A percentile compares a stretch with the other conserved stretches of the same genome.
These are phyloP conservation scores for Candida namnaoensis DNA, from an alignment of 805 yeast species.

Conservation along the genomic window DNA sequence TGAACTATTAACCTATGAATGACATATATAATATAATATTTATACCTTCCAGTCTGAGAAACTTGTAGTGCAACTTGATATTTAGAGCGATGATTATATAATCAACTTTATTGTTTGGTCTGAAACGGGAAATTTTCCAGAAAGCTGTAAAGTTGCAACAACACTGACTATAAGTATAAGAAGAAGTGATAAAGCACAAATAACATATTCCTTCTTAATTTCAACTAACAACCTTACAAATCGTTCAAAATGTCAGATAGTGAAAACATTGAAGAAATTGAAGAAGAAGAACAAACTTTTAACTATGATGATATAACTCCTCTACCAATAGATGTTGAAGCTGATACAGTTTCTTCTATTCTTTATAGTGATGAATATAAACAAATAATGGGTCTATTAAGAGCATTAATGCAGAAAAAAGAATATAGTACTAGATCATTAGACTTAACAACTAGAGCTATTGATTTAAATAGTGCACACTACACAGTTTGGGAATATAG, in stretches of 20 bases:
- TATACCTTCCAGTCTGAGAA: too few relatives aligned
- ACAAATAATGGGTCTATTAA: constrained; percentile 47
- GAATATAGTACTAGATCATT: constrained; percentile 71
- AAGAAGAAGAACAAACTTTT: not conserved
- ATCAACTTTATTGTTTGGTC: too few relatives aligned
- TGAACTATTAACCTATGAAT: too few relatives aligned
- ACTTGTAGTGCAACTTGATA: too few relatives aligned
- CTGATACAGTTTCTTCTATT: constrained; percentile 49
- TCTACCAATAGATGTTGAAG: constrained; percentile 31
- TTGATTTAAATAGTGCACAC: constrained; percentile 75
- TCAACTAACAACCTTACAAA: not conserved
- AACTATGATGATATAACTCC: constrained; percentile 32
- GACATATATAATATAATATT: too few relatives aligned
- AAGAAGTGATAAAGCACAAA: too few relatives aligned
- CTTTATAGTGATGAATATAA: constrained; percentile 68
- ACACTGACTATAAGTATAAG: too few relatives aligned
- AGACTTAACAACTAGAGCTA: constrained; percentile 52
- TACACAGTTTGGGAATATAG: constrained; percentile 85
- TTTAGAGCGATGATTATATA: too few relatives aligned
- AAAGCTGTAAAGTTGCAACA: too few relatives aligned
- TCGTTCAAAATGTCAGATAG: not conserved
- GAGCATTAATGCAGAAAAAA: constrained; percentile 46
- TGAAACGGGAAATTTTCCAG: too few relatives aligned
- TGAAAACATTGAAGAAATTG: not conserved
- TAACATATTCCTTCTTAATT: too few relatives aligned